Percentiles rank a stretch among this genome's conserved stretches.
Conservation (phyloP, 345 rosid genomes). For the Salix suchowensis region DNA sequence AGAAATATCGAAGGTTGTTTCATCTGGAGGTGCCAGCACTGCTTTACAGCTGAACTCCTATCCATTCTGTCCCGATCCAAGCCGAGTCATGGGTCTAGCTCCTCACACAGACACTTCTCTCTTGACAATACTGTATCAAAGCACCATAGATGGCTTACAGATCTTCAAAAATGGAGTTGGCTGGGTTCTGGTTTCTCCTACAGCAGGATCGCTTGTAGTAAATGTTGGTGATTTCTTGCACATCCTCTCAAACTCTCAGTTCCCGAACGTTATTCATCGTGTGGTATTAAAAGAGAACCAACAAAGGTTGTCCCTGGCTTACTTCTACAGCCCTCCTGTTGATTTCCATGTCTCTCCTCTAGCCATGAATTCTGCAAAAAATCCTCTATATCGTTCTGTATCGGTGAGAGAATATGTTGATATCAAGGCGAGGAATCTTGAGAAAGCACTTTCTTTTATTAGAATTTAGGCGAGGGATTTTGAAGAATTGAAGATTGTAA, state of each 20-base stretch:
- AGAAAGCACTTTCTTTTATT: slow-evolving; percentile 53
- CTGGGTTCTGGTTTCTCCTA: slow-evolving; percentile 61
- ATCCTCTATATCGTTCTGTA: slow-evolving; percentile 43
- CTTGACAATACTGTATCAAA: slow-evolving; percentile 66
- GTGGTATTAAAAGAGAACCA: slow-evolving; percentile 45
- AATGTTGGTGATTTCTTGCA: slow-evolving; percentile 84
- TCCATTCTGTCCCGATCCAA: slow-evolving; percentile 74
- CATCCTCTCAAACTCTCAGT: slow-evolving; percentile 57
- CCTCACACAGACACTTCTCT: slow-evolving; percentile 82
- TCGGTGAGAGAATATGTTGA: slow-evolving; percentile 48
- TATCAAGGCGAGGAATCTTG: slow-evolving; percentile 49
- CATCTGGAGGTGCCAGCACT: slow-evolving; percentile 7
- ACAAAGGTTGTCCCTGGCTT: slow-evolving; percentile 63
- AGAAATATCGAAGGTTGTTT: slow-evolving; percentile 24
- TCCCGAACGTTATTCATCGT: slow-evolving; percentile 59
- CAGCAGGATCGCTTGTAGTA: slow-evolving; percentile 58
- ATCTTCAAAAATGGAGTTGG: slow-evolving; percentile 48
- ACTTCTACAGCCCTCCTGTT: slow-evolving; percentile 47
- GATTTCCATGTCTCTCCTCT: slow-evolving; percentile 46
- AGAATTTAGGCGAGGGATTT: slow-evolving; percentile 12
- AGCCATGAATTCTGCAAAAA: slow-evolving; percentile 19
- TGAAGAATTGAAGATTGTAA: too few relatives aligned
- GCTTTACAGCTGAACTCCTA: slow-evolving; percentile 77
- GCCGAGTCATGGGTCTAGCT: slow-evolving; percentile 72
- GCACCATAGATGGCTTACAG: slow-evolving; percentile 50